These are phyloP conservation scores for Syzygium malaccense DNA, from an alignment of 441 rosid species.

Conservation along the genomic window DNA sequence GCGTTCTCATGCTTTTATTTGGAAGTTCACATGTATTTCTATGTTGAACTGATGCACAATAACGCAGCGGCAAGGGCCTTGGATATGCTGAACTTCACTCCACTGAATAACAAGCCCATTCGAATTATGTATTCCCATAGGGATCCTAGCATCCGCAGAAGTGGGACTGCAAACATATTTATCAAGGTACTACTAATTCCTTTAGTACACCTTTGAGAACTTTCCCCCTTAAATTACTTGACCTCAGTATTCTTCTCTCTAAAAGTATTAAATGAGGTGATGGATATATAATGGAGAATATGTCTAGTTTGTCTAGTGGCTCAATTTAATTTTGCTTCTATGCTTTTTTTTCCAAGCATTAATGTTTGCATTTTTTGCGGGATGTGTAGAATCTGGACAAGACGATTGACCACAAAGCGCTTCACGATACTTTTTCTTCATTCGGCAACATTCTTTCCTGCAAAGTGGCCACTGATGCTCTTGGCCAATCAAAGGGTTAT, in stretches of 20 bases:
- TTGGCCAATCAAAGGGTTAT: conserved; percentile 66
- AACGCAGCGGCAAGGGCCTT: conserved; percentile 51
- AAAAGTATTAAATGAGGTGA: neutral
- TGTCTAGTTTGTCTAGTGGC: neutral
- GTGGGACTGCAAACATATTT: conserved; percentile 63
- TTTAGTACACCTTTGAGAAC: neutral
- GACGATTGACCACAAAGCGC: conserved; percentile 58
- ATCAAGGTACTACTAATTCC: conserved; percentile 40
- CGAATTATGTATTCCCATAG: conserved; percentile 69
- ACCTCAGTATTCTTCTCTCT: neutral
- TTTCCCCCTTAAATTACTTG: neutral
- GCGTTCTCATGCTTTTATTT: neutral
- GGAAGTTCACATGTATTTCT: neutral
- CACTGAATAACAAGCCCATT: conserved; percentile 42
- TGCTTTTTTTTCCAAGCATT: neutral
- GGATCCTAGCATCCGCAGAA: conserved; percentile 62
- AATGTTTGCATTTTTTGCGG: neutral
- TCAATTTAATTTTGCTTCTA: neutral
- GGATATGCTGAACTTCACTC: conserved; percentile 45
- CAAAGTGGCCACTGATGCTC: conserved; percentile 49
- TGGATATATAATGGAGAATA: neutral
- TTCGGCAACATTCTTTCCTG: conserved; percentile 61
- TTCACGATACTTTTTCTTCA: conserved; percentile 55
- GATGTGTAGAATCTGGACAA: conserved; percentile 53
- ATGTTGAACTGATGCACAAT: neutral